Percentiles rank a stretch among this genome's conserved stretches.
Conservation (phyloP, 1,284 basidiomycete genomes). For the Hemileia vastatrix region DNA sequence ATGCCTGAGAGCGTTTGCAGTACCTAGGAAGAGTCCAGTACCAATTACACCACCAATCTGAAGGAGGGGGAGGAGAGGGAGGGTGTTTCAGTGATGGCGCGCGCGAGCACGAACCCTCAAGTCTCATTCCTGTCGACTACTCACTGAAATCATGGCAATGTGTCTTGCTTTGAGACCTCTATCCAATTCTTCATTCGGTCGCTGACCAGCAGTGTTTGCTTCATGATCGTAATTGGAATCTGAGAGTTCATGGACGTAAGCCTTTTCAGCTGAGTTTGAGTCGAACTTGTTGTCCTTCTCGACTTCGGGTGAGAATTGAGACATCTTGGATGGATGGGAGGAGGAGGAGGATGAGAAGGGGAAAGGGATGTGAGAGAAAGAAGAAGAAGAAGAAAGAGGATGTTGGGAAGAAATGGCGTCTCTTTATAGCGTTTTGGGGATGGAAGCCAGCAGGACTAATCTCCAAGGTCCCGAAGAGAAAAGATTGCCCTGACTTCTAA, state of each 20-base stretch:
- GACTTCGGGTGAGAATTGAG: neutral
- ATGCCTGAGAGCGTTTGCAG: slow-evolving; percentile 9
- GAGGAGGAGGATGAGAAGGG: no score
- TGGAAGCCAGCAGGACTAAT: no score
- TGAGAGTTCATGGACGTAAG: neutral
- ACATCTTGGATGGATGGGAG: neutral
- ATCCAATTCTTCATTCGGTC: neutral
- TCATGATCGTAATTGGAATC: neutral
- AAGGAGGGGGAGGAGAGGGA: no score
- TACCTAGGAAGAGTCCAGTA: slow-evolving; percentile 18
- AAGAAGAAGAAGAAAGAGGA: neutral
- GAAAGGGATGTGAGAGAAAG: no score
- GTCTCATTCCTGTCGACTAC: neutral
- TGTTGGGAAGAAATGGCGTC: no score
- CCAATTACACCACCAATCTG: no score
- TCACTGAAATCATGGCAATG: neutral
- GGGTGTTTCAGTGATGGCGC: no score
- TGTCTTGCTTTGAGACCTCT: neutral
- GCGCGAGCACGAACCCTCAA: neutral
- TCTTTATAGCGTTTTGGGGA: no score
- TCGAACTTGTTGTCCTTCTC: neutral
- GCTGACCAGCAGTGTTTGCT: neutral
- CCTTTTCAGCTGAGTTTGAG: neutral
- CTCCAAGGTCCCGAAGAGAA: no score
- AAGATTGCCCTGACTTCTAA: no score